Evolutionary conservation across 75 land plant genomes (phyloP), one percentile per base, ranked within the genome.

Genomic region (Azolla pinnata): DNA sequence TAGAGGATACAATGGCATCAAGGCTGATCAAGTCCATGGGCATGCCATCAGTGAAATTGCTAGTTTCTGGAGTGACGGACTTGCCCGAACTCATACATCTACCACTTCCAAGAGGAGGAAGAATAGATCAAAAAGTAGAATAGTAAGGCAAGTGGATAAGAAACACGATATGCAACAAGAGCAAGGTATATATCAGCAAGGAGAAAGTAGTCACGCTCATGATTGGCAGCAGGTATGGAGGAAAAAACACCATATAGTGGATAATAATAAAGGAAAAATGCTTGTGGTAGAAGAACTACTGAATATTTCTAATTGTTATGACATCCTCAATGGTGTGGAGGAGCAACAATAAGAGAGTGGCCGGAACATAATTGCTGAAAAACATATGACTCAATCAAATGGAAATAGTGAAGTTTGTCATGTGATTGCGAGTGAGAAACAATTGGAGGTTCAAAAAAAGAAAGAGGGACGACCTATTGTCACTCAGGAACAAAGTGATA

Each of bases 41-140:
- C 42, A 38, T 38, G 42, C 42, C 42, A 38, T 38, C 42, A 38
- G 42, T 38, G 42, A 38, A 38, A 38, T 14, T 38, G 12, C 42
- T 38, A 8, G 7, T 38, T 14, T 38, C 42, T 14, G 42, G 42
- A 38, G 14, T 38, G 12, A 38, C 7, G 14, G 42, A 38, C 42
- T 14, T 38, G 42, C 42, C 14, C 7, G 42, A 38, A 14, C 7
- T 38, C 42, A 7, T 38, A 38, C 42, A 38, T 14, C 42, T 38
- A 38, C 42, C 42, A 8, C 7, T 38, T 38, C 42, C 42, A 14
- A 14, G 42, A 38, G 42, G 42, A 38, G 42, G 42, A 38, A 14
- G 42, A 38, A 38, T 7, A 14, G 42, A 38, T 38, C 12, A 38
- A 14, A 38, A 8, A 38, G 42, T 38, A 38, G 42, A 38, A 38